Evolutionary conservation across 2,329 filamentous ascomycete genomes (phyloP), one percentile per base, ranked within the genome.

Genomic region (Pseudogymnoascus sp.): DNA sequence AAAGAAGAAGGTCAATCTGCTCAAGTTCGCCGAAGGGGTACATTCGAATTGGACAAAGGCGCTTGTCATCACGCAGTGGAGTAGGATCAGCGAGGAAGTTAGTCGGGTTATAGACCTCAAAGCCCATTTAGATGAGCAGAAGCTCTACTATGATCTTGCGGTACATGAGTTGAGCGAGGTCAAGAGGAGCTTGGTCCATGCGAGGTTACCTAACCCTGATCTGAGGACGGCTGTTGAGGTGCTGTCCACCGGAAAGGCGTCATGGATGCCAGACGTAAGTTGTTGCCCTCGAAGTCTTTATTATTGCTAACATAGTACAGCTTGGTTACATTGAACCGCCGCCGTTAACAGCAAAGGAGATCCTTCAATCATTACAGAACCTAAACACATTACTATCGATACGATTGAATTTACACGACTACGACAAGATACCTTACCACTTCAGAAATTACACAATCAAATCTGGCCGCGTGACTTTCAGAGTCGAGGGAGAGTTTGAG

Each of bases 41-140:
- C 88, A 96, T 71, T 86, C 88, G 31, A 91, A 91, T 77, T 97
- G 96, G 80, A 91, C 96, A 74, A 97, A 99, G 77, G 84, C 93
- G 6, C 81, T 97, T 18, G 91, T 99, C 21, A 87, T 99, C 57
- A 86, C 89, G 1, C 89, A 95, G 76, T 99, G 95, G 95, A 90
- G 89, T 73, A 84, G 89, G 71, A 88, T 90, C 73, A 86, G 88
- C 36, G 82, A 86, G 40, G 86, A 89, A 69, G 90, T 97, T 69
- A 89, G 88, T 77, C 91, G 89, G 75, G 81, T 97, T 66, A 96
- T 97, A 68, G 93, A 97, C 71, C 78, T 99, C 67, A 90, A 89
- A 72, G 81, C 82, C 26, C 91, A 93, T 79, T 80, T 96, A 66
- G 82, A 86, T 64, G 77, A 79, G 64, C 83, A 89, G 70, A 81